Evolutionary conservation across 768 basidiomycete genomes (phyloP), one percentile per base, ranked within the genome.

Genomic region (Chalciporus piperatus): DNA sequence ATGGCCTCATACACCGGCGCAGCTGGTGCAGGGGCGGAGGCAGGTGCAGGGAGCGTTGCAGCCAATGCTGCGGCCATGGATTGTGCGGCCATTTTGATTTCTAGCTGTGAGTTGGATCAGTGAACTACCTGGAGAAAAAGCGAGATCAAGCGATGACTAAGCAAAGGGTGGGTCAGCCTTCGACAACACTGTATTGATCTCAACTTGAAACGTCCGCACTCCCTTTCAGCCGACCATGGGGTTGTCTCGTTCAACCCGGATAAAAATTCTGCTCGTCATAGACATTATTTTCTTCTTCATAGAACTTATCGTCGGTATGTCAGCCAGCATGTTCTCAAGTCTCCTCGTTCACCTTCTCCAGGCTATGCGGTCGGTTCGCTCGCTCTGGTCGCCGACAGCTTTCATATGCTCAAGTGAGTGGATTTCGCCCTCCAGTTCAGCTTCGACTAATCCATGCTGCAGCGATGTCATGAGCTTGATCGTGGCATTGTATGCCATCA

Each of bases 381-480:
- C 1, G 95, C 95, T 1, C 85, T 98, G 48, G 85, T 99, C 42
- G 96, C 96, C 8, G 96, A 98, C 73, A 89, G 89, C 58, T 98
- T 98, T 70, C 96, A 98, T 73, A 98, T 97, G 95, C 85, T 98
- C 73, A 98, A 98, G 94, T 95, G 57, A 54, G 85, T 72, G 40
- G 19, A 14, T 45, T 13, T 46, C 19, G 1, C 16, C 23, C 28
- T 20, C 9, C 41, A 23, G 48, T 47, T 51, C 41, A 23, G 16
- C 45, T 49, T 48, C 10, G 33, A 41, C 60, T 64, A 41, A 54
- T 41, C 52, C 52, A 32, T 17, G 39, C 44, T 40, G 16, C 70
- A 98, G 96, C 75, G 97, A 99, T 79, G 92, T 97, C 59, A 82
- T 97, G 82, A 97, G 94, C 68, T 75, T 99, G 53, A 66, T 95